Evolutionary conservation across 768 basidiomycete genomes (phyloP), one percentile per base, ranked within the genome.

Genomic region (Tricholomella constricta): DNA sequence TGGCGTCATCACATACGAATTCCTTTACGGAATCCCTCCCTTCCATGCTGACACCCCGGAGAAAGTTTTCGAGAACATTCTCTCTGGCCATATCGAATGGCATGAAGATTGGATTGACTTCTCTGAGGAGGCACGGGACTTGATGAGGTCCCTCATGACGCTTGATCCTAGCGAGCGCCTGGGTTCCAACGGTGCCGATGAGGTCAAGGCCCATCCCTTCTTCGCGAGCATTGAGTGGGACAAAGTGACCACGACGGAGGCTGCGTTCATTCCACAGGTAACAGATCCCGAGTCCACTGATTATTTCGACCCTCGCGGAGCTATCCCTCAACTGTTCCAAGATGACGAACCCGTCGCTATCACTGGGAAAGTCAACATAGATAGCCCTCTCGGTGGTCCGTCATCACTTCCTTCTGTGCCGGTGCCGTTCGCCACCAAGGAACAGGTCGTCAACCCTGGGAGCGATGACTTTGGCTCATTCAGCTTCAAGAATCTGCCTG

Each of bases 221-320:
- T 89, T 99, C 64, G 75, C 81, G 41, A 91, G 83, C 29, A 89
- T 98, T 57, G 90, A 98, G 56, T 99, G 97, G 97, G 85, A 91
- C 51, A 88, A 89, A 53, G 85, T 99, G 48, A 91, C 91, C 7
- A 84, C 84, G 7, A 83, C 85, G 5, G 90, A 96, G 71, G 94
- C 94, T 9, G 91, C 88, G 27, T 99, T 99, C 74, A 93, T 98
- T 46, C 97, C 97, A 42, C 89, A 94, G 65, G 85, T 97, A 29
- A 83, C 89, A 12, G 95, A 98, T 70, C 94, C 95, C 4, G 95
- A 98, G 72, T 96, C 94, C 19, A 99, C 97, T n/a, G 97, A 99
- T 69, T 99, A 99, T 73, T 99, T 99, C 63, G 97, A 99, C 72
- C 84, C 94, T 55, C 86, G 97, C 38, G 97, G 97, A 3, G 96